Percentiles rank a stretch among this genome's conserved stretches.
Evolutionary conservation across 2,329 filamentous ascomycete species (phyloP).

Genomic region (Ascochyta lentis): DNA sequence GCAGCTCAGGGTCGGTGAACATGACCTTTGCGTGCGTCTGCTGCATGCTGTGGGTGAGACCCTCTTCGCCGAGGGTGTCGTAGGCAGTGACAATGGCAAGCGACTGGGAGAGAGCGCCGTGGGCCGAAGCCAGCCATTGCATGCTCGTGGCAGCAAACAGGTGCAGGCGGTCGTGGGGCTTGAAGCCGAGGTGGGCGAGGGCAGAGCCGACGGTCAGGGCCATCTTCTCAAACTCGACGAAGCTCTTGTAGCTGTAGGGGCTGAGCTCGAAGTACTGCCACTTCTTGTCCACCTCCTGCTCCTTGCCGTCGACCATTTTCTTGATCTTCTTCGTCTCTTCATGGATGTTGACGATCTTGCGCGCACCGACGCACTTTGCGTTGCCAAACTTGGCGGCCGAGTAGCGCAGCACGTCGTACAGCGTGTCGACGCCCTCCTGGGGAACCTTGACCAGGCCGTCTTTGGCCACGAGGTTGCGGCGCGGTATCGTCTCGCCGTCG

Average conservation of each 20-base stretch:
- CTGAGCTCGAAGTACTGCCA: conserved; percentile 91
- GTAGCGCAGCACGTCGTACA: conserved; percentile 78
- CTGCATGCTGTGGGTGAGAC: conserved; percentile 82
- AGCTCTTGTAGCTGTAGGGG: conserved; percentile 76
- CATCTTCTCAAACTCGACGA: conserved; percentile 77
- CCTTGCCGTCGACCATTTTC: conserved; percentile 83
- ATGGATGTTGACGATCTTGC: conserved; percentile 78
- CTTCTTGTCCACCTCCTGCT: conserved; percentile 83
- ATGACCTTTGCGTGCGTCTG: conserved; percentile 83
- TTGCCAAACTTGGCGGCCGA: conserved; percentile 65
- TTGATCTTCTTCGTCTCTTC: conserved; percentile 87
- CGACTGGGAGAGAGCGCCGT: conserved; percentile 80
- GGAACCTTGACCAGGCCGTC: conserved; percentile 72
- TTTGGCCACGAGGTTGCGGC: conserved; percentile 74
- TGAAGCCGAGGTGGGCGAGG: conserved; percentile 75
- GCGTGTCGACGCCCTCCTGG: conserved; percentile 73
- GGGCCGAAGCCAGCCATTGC: conserved; percentile 84
- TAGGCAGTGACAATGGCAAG: conserved; percentile 94
- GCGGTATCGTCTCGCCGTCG: conserved; percentile 83
- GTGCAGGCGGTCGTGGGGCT: conserved; percentile 72
- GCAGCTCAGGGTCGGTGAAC: conserved; percentile 83
- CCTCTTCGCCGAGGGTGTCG: conserved; percentile 85
- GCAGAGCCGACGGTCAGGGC: conserved; percentile 74
- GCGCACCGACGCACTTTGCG: conserved; percentile 65
- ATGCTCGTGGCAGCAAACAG: conserved; percentile 82